These are phyloP conservation scores for Russula olivacea DNA, from an alignment of 768 basidiomycete genomes.

Conservation along the genomic window DNA sequence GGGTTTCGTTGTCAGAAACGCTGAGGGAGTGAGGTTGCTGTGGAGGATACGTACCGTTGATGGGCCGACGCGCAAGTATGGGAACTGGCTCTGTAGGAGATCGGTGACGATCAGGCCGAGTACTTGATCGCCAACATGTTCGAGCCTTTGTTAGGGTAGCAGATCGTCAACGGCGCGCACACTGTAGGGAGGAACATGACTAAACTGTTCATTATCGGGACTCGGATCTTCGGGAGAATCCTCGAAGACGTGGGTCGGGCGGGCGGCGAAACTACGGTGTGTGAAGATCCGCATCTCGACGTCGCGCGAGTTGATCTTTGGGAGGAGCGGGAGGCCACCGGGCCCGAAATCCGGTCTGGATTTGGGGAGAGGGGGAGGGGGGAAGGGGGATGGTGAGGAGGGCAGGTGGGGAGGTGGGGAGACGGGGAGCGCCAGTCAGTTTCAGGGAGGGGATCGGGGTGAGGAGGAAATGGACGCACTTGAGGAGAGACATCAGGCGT, in stretches of 20 bases:
- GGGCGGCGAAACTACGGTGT: slow-evolving; percentile 62
- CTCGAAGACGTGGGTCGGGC: slow-evolving; percentile 72
- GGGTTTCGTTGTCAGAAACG: not conserved
- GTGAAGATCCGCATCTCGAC: slow-evolving; percentile 61
- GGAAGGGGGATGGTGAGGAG: too few species aligned
- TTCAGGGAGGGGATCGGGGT: not conserved
- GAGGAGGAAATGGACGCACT: slow-evolving; percentile 8
- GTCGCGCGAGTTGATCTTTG: slow-evolving; percentile 42
- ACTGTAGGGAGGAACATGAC: slow-evolving; percentile 13
- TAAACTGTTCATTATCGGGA: slow-evolving; percentile 80
- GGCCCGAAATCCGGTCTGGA: slow-evolving; percentile 34
- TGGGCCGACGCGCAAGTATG: slow-evolving; percentile 68
- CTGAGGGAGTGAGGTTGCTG: not conserved
- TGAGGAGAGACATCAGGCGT: slow-evolving; percentile 14
- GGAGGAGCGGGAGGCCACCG: slow-evolving; percentile 48
- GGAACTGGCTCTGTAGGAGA: slow-evolving; percentile 54
- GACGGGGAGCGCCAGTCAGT: not conserved
- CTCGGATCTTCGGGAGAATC: slow-evolving; percentile 65
- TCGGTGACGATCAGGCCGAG: slow-evolving; percentile 60
- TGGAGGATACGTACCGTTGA: slow-evolving; percentile 46
- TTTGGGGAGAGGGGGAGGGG: not conserved
- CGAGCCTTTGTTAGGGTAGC: slow-evolving; percentile 43
- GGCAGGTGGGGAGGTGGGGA: too few species aligned
- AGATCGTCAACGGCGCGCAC: not conserved
- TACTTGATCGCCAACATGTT: slow-evolving; percentile 74